Evolutionary conservation across 2,329 filamentous ascomycete genomes (phyloP), one percentile per base, ranked within the genome.

Genomic region (Cordyceps militaris): DNA sequence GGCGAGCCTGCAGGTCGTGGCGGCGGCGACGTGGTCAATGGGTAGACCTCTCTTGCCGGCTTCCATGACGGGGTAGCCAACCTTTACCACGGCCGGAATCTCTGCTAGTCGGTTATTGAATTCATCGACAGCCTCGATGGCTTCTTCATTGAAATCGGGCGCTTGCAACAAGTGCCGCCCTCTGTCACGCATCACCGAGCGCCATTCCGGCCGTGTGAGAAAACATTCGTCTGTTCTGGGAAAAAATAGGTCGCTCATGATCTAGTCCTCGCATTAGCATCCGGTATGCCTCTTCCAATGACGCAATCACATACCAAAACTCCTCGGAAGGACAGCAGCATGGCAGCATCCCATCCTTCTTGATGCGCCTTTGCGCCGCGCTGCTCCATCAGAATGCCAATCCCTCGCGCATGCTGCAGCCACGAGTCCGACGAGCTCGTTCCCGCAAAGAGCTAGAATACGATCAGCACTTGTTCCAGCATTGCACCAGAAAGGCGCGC

Each of bases 401-500:
- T 70, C 23, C 73, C 73, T 32, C 64, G 66, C 11, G 73, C 71
- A 60, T 76, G 74, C 52, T 70, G 67, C 60, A 73, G 65, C 73
- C 73, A 76, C 38, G 68, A 71, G 34, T 67, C 63, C 4, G 71
- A 59, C 32, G 67, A 63, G 24, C 61, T 63, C 7, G 73, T 76
- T n/a, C 73, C 74, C 4, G 73, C 73, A 63, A 75, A 76, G n/a
- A 74, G 63, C 73, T 74, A 19, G 46, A 11, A 11, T n/a, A n/a
- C n/a, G n/a, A n/a, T n/a, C n/a, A 7, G 4, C 16, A 14, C 32
- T 36, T 14, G 32, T 36, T 14, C 32, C n/a, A 36, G 30, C 19
- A 34, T 13, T 0, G 2, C 10, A 6, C 19, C 26, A 3, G 6
- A 61, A 36, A 36, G 11, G 32, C 32, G 32, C 64, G 47, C 65